Evolutionary conservation across 768 basidiomycete species (phyloP).

Genomic region (Tylopilus rubrobrunneus): DNA sequence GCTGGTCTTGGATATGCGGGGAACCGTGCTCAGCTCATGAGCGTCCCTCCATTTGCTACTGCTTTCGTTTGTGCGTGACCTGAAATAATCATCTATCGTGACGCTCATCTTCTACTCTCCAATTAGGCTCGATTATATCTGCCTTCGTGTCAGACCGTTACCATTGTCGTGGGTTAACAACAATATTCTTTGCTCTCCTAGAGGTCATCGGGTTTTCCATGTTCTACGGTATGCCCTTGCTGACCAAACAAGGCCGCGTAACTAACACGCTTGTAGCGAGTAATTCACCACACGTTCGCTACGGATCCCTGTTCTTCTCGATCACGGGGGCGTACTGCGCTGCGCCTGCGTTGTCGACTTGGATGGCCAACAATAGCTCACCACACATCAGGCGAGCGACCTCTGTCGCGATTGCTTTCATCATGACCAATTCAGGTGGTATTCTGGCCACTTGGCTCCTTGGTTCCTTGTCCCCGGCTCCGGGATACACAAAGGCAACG

Average conservation of each 20-base stretch:
- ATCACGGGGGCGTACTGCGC: slow-evolving; percentile 51
- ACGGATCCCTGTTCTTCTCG: slow-evolving; percentile 55
- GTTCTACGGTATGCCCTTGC: slow-evolving; percentile 43
- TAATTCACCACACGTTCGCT: slow-evolving; percentile 39
- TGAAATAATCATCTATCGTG: background rate
- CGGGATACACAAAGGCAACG: slow-evolving; percentile 48
- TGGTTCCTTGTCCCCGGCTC: slow-evolving; percentile 46
- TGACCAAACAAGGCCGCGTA: background rate
- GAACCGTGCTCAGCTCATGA: slow-evolving; percentile 56
- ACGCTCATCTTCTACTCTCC: background rate
- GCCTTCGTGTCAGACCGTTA: slow-evolving; percentile 53
- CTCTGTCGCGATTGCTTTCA: slow-evolving; percentile 52
- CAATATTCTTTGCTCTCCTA: slow-evolving; percentile 42
- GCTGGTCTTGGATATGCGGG: slow-evolving; percentile 54
- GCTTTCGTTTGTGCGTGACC: slow-evolving; percentile 44
- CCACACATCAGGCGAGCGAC: slow-evolving; percentile 57
- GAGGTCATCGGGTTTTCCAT: slow-evolving; percentile 50
- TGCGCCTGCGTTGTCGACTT: slow-evolving; percentile 52
- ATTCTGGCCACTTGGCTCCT: slow-evolving; percentile 62
- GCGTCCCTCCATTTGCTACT: slow-evolving; percentile 51
- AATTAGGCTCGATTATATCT: slow-evolving; percentile 35
- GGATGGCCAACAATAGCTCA: slow-evolving; percentile 59
- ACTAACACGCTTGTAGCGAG: slow-evolving; percentile 13
- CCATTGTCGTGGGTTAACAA: slow-evolving; percentile 44
- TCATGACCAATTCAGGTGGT: slow-evolving; percentile 56